Conservation (phyloP, 495 filamentous ascomycete species). For the Lepidopterella palustris region DNA sequence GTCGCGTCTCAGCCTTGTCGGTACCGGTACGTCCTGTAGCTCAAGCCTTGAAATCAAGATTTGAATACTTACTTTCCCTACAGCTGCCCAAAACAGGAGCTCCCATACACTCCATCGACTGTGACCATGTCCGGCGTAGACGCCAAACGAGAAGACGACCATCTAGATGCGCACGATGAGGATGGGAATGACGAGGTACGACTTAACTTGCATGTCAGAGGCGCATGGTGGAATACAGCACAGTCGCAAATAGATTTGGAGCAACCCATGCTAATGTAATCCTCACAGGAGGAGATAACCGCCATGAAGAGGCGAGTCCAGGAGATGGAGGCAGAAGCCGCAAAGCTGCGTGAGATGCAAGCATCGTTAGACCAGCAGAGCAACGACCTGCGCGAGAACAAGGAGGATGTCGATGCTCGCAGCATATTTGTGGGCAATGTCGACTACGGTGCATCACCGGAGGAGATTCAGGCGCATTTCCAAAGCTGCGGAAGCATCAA, state of each 20-base stretch:
- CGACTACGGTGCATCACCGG: constrained; percentile 93
- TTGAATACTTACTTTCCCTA: background rate
- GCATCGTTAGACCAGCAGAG: constrained; percentile 76
- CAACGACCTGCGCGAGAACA: constrained; percentile 78
- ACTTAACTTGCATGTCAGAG: background rate
- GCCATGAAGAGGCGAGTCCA: constrained; percentile 97
- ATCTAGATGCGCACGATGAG: constrained; percentile 29
- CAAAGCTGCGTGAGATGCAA: constrained; percentile 97
- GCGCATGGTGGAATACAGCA: background rate
- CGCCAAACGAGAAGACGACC: constrained; percentile 11
- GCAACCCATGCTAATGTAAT: background rate
- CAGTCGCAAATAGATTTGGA: background rate
- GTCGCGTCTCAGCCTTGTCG: background rate
- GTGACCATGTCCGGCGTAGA: constrained; percentile 22
- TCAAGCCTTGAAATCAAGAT: background rate
- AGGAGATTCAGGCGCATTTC: constrained; percentile 99
- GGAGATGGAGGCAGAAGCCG: constrained; percentile 98
- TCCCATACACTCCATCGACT: background rate
- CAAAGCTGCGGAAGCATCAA: constrained; percentile 97
- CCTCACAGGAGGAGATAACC: constrained; percentile 76
- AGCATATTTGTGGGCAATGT: constrained; percentile 99
- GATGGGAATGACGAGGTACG: constrained; percentile 32
- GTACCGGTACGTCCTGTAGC: background rate
- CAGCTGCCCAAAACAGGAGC: background rate
- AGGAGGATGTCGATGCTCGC: constrained; percentile 90